Conservation (phyloP, 2,329 filamentous ascomycete species). For the Colletotrichum sp. region DNA sequence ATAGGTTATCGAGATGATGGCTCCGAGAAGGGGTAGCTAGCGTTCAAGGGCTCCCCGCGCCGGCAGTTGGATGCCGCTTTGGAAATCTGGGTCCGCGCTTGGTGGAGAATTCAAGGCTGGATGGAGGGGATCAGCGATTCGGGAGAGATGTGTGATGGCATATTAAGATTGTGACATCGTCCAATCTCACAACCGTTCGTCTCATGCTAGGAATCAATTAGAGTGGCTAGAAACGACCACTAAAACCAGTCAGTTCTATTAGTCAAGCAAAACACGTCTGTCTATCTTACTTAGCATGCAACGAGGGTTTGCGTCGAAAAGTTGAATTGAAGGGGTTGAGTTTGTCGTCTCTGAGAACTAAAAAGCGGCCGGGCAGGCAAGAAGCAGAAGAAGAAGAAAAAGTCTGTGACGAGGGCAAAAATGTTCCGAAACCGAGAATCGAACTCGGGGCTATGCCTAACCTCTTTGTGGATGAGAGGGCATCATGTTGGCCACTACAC, state of each 20-base stretch:
- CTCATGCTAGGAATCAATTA: neutral
- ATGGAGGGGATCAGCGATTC: neutral
- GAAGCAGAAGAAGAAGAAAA: neutral
- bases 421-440: conserved; percentile 9
- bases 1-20: neutral
- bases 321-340: neutral
- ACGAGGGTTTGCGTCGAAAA: neutral
- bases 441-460: conserved; percentile 15
- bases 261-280: neutral
- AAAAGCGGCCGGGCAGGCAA: neutral
- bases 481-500: conserved; percentile 17
- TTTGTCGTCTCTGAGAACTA: neutral
- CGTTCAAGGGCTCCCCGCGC: neutral
- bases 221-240: neutral
- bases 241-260: neutral
- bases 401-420: neutral
- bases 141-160: neutral
- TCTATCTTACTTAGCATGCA: neutral
- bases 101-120: neutral
- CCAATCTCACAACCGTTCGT: neutral
- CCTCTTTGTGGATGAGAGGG: neutral
- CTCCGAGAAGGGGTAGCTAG: neutral
- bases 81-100: neutral
- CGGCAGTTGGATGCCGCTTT: neutral
- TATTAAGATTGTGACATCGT: neutral